Evolutionary conservation across 805 yeast species (phyloP), one percentile per base, ranked within the genome.

Genomic region (Wickerhamiella azyma): DNA sequence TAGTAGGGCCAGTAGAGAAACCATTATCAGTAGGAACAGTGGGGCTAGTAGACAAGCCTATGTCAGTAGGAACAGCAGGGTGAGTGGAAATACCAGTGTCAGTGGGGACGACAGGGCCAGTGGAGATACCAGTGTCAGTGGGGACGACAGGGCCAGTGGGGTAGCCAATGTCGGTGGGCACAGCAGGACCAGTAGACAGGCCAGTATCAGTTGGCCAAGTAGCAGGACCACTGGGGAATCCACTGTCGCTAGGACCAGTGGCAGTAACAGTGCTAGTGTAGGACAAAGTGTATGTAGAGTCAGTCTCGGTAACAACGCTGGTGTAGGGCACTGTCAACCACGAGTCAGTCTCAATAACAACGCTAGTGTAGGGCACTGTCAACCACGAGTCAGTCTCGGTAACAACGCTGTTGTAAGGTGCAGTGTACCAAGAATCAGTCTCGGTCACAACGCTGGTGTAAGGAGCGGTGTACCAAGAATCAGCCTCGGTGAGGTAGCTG

Each of bases 341-440:
- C 13, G 39, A 11, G 14, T 35, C 45, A 5, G 45, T 42, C 24
- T 24, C 37, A 2, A 28, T 26, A 7, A n/a, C 17, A 28, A 19
- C n/a, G 19, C 24, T 8, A 11, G 45, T 35, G 14, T 9, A 16
- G 17, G 45, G 33, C 3, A 21, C 3, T 3, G 40, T 42, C 17
- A 11, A 5, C 18, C 39, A 33, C 5, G 32, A n/a, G 14, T 33
- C 38, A 35, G 45, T 42, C 28, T n/a, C 21, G 1, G 45, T 42
- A 3, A n/a, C n/a, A 32, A 18, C 19, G n/a, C 7, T 19, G 10
- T 35, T 42, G n/a, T 5, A 9, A 11, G 45, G 39, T 14, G 13
- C 13, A 17, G 39, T 36, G 11, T n/a, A n/a, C 16, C 29, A 18
- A 7, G 26, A 36, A n/a, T 42, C 45, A 17, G 39, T 42, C 39